Conservation (phyloP, 179 eudicot species). For the Nepenthes alata region DNA sequence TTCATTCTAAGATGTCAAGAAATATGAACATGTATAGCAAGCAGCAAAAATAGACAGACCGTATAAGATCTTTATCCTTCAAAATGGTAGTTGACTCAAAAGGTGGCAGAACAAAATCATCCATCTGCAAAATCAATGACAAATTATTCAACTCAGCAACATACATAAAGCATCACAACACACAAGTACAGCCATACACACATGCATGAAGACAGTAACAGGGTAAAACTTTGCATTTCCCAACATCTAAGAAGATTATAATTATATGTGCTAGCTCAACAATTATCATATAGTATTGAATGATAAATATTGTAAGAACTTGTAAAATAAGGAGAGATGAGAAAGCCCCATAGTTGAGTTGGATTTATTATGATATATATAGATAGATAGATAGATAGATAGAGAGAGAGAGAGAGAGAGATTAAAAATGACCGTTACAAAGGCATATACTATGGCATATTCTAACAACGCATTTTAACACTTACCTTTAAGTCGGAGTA, state of each 20-base stretch:
- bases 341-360: too few relatives aligned
- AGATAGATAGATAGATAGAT: too few relatives aligned
- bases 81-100: constrained; percentile 63
- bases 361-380: too few relatives aligned
- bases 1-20: background rate
- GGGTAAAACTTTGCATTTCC: background rate
- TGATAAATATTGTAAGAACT: too few relatives aligned
- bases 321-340: too few relatives aligned
- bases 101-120: constrained; percentile 75
- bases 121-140: constrained; percentile 49
- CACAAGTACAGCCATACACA: background rate
- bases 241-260: too few relatives aligned
- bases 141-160: background rate
- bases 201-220: background rate
- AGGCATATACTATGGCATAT: too few relatives aligned
- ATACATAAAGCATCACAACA: background rate
- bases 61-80: constrained; percentile 65
- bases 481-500: too few relatives aligned
- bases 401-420: too few relatives aligned
- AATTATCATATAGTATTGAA: background rate
- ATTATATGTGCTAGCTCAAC: too few relatives aligned
- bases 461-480: too few relatives aligned
- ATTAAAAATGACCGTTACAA: too few relatives aligned
- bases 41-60: constrained; percentile 29
- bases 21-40: background rate